A percentile compares a stretch with the other conserved stretches of the same genome.
Conservation (phyloP, 768 basidiomycete species). For the Tulasnella sp. region DNA sequence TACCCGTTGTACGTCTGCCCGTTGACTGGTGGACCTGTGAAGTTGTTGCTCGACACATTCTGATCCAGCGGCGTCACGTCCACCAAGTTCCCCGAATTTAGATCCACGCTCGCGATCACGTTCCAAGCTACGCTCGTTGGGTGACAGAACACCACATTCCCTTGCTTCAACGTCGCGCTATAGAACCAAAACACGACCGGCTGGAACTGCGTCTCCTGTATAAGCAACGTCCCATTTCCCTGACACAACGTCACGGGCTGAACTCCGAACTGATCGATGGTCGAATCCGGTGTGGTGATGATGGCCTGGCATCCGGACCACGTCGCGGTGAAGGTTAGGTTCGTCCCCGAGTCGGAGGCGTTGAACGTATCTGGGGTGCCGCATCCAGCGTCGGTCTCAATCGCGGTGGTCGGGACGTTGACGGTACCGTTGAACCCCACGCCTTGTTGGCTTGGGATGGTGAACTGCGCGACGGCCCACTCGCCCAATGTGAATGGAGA, state of each 20-base stretch:
- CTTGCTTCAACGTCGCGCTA: neutral
- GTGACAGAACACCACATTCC: constrained; percentile 8
- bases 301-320: neutral
- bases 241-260: neutral
- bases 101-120: constrained; percentile 8
- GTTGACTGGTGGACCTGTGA: constrained; percentile 3
- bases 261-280: neutral
- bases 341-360: neutral
- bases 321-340: neutral
- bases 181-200: constrained; percentile 14
- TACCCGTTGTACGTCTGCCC: constrained; percentile 9
- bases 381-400: constrained; percentile 3
- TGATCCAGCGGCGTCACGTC: neutral
- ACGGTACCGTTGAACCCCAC: neutral
- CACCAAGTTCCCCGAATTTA: neutral
- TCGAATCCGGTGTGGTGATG: neutral
- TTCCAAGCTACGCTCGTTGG: neutral
- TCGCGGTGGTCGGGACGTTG: constrained; percentile 1
- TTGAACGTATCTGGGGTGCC: neutral
- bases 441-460: neutral
- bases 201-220: neutral
- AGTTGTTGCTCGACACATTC: constrained; percentile 5
- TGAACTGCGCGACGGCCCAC: constrained; percentile 12
- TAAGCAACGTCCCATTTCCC: neutral
- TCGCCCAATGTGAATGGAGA: neutral